Conservation (phyloP, 352 stramenopile species). For the Pythium inflatum region DNA sequence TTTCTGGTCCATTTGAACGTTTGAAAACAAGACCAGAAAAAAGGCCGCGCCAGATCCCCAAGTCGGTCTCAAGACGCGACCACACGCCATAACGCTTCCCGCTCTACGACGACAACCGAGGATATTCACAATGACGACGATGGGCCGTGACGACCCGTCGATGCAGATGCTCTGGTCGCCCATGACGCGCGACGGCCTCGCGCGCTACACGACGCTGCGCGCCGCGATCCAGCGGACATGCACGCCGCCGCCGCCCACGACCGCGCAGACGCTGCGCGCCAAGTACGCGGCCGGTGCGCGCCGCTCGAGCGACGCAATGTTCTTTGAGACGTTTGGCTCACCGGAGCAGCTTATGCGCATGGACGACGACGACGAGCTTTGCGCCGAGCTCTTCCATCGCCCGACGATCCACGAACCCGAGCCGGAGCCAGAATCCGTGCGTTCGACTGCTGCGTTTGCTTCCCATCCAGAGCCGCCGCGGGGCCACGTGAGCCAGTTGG, state of each 20-base stretch:
- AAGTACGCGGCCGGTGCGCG: conserved; percentile 53
- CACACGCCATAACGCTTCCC: too few relatives aligned
- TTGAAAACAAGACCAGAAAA: conserved; percentile 29
- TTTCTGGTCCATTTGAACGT: conserved; percentile 29
- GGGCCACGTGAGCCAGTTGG: conserved; percentile 41
- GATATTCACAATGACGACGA: not conserved
- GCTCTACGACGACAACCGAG: too few relatives aligned
- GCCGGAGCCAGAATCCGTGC: conserved; percentile 17
- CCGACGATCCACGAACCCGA: conserved; percentile 8
- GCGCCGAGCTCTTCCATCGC: conserved; percentile 20
- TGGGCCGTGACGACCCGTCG: conserved; percentile 25
- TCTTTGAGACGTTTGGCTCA: conserved; percentile 68
- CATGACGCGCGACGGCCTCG: conserved; percentile 31
- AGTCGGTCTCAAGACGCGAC: not conserved
- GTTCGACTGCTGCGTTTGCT: too few relatives aligned
- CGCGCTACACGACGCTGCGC: conserved; percentile 24
- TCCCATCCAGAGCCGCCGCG: not conserved
- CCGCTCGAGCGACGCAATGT: conserved; percentile 59
- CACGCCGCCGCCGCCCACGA: not conserved
- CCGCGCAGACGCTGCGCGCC: conserved; percentile 40
- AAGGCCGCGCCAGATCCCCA: not conserved
- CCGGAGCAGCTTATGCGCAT: conserved; percentile 47
- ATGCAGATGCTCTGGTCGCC: conserved; percentile 36
- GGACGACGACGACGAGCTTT: conserved; percentile 27
- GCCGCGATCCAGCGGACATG: conserved; percentile 20